Percentiles rank a stretch among this genome's conserved stretches.
These are phyloP conservation scores for Penicillium desertorum DNA, from an alignment of 495 filamentous ascomycete genomes.

Conservation along the genomic window DNA sequence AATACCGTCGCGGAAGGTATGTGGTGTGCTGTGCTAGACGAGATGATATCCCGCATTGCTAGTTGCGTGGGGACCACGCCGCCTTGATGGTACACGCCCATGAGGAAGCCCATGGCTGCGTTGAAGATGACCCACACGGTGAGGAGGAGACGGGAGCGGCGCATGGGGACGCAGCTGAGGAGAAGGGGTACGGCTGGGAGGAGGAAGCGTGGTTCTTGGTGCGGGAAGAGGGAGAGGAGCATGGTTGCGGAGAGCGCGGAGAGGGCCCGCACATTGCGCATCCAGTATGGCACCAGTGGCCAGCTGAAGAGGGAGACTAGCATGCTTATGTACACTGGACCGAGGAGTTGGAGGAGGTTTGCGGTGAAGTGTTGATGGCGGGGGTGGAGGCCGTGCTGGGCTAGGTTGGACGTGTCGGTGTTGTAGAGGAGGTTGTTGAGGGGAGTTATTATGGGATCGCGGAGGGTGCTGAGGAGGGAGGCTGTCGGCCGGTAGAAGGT, in stretches of 20 bases:
- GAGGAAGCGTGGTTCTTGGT: constrained; percentile 95
- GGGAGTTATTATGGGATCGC: constrained; percentile 76
- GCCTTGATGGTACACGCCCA: constrained; percentile 94
- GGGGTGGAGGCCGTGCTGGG: constrained; percentile 87
- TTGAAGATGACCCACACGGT: constrained; percentile 83
- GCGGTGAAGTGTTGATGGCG: constrained; percentile 83
- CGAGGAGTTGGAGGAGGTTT: constrained; percentile 86
- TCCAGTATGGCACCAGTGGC: constrained; percentile 43
- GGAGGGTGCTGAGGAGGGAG: constrained; percentile 50
- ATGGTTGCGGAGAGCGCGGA: constrained; percentile 80
- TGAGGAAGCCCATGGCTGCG: constrained; percentile 68
- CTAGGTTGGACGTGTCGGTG: constrained; percentile 69
- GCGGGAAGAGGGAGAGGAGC: constrained; percentile 79
- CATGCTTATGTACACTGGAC: constrained; percentile 76
- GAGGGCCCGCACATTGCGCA: constrained; percentile 54
- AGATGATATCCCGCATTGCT: constrained; percentile 44
- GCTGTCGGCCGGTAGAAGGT: constrained; percentile 68
- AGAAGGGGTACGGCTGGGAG: constrained; percentile 86
- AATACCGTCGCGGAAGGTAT: constrained; percentile 62
- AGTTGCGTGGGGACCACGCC: constrained; percentile 83
- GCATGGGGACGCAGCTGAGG: constrained; percentile 75
- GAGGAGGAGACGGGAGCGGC: constrained; percentile 62
- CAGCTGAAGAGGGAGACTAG: constrained; percentile 54
- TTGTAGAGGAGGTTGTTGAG: constrained; percentile 93
- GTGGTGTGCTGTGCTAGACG: constrained; percentile 21